Evolutionary conservation across 2,329 filamentous ascomycete species (phyloP), one percentile per base, ranked within the genome.

Genomic region (Apiospora aurea): DNA sequence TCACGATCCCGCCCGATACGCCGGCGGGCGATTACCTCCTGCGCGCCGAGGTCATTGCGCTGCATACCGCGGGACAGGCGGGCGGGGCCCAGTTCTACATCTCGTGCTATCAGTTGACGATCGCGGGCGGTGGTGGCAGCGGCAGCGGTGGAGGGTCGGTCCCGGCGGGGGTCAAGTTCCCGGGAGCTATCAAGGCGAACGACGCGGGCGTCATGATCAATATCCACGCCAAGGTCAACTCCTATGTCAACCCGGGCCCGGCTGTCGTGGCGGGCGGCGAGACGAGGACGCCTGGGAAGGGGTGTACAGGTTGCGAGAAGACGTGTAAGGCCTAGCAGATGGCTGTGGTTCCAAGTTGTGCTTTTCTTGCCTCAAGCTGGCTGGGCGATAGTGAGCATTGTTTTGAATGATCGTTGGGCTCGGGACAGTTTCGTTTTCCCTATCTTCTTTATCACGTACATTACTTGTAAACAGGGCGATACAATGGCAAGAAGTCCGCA

Each of bases 21-120:
- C 81, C 83, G 2, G 78, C 83, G n/a, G 85, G 86, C 71, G 84
- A 87, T 72, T 87, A 87, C 75, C 82, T 87, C 41, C 76, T 87
- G 8, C 82, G 85, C 21, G 83, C 84, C 26, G 85, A 87, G 77
- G 85, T 87, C 73, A 83, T 87, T 71, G 85, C 81, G 5, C 81
- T 87, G 10, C 85, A 87, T 77, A 79, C 76, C 67, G 85, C 85
- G 3, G 77, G 81, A 44, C 75, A 75, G 11, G 76, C 77, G 4
- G 82, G 82, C 5, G 85, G 85, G 2, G 85, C 85, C 6, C 1
- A 80, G 72, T 80, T 80, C 72, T 80, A 80, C 76, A 76, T 80
- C 71, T 78, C 78, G 11, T 80, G 79, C 72, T 80, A 76, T 72
- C 78, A 80, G 73, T 67, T 79, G 21, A 78, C 77, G 29, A 72